Percentiles rank a stretch among this genome's conserved stretches.
Conservation (phyloP, 202 grass and related monocot species). For the Brachypodium distachyon region DNA sequence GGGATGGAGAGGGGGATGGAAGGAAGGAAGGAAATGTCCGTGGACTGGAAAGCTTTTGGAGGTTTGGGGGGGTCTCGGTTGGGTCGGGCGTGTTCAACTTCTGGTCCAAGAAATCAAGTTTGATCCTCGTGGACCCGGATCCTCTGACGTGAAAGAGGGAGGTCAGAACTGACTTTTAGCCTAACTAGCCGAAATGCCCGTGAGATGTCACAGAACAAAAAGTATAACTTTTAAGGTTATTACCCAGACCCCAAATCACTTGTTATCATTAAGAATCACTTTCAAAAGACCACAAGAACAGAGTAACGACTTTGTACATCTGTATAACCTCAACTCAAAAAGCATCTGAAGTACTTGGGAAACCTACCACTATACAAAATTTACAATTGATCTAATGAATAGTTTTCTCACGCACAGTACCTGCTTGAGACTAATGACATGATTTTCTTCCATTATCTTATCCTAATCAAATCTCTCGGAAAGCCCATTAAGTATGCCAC, state of each 20-base stretch:
- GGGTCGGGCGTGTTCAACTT: slow-evolving; percentile 6
- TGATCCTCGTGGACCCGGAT: slow-evolving; percentile 14
- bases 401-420: slow-evolving; percentile 1
- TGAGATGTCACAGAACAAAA: too few relatives aligned
- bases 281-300: too few relatives aligned
- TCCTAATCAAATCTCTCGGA: slow-evolving; percentile 91
- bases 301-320: too few relatives aligned
- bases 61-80: not conserved
- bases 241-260: too few relatives aligned
- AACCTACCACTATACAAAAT: too few relatives aligned
- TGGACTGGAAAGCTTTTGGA: not conserved
- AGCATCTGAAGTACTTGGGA: too few relatives aligned
- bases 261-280: too few relatives aligned
- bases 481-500: slow-evolving; percentile 66
- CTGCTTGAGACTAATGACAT: slow-evolving; percentile 90
- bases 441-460: slow-evolving; percentile 73
- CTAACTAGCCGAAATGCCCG: too few relatives aligned
- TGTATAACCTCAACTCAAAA: too few relatives aligned
- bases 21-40: not conserved
- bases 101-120: slow-evolving; percentile 28
- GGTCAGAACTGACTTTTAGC: too few relatives aligned
- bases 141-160: too few relatives aligned
- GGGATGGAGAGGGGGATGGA: not conserved
- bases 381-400: not conserved
- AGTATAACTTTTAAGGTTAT: too few relatives aligned